These are phyloP conservation scores for Melampsora occidentalis DNA, from an alignment of 1,284 basidiomycete species.

Conservation along the genomic window DNA sequence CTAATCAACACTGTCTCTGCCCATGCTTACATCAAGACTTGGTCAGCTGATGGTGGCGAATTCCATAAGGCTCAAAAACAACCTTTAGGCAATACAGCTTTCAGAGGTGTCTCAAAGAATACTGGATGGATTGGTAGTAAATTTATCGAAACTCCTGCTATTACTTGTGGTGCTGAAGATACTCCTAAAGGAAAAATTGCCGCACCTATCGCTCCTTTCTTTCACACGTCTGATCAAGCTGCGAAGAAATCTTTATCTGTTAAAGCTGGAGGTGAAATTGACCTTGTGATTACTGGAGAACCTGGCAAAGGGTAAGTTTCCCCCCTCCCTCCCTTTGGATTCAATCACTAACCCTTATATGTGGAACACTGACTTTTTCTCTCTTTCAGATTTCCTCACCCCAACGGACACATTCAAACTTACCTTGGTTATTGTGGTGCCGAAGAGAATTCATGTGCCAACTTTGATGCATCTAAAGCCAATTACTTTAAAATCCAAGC, in stretches of 20 bases:
- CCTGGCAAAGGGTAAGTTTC: slow-evolving; percentile 39
- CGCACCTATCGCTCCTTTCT: slow-evolving; percentile 27
- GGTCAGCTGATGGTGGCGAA: slow-evolving; percentile 36
- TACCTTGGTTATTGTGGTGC: slow-evolving; percentile 38
- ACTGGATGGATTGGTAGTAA: slow-evolving; percentile 42
- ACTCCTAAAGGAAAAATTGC: slow-evolving; percentile 28
- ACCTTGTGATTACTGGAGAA: slow-evolving; percentile 18
- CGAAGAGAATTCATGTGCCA: slow-evolving; percentile 17
- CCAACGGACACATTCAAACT: slow-evolving; percentile 21
- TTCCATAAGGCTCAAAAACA: slow-evolving; percentile 35
- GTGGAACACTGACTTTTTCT: background rate
- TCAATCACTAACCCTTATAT: background rate
- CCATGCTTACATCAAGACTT: slow-evolving; percentile 34
- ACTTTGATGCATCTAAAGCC: slow-evolving; percentile 34
- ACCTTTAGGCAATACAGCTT: slow-evolving; percentile 28
- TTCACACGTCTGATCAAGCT: slow-evolving; percentile 27
- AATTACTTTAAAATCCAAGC: slow-evolving; percentile 33
- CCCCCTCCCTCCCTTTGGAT: background rate
- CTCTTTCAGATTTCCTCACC: slow-evolving; percentile 32
- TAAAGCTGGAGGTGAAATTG: slow-evolving; percentile 29
- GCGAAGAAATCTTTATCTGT: slow-evolving; percentile 35
- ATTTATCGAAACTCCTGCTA: slow-evolving; percentile 27
- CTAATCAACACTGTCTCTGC: background rate
- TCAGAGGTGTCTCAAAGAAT: slow-evolving; percentile 28
- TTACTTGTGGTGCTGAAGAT: slow-evolving; percentile 34